These are phyloP conservation scores for Nakaseomyces sp. DNA, from an alignment of 1,139 yeast species.

Conservation along the genomic window DNA sequence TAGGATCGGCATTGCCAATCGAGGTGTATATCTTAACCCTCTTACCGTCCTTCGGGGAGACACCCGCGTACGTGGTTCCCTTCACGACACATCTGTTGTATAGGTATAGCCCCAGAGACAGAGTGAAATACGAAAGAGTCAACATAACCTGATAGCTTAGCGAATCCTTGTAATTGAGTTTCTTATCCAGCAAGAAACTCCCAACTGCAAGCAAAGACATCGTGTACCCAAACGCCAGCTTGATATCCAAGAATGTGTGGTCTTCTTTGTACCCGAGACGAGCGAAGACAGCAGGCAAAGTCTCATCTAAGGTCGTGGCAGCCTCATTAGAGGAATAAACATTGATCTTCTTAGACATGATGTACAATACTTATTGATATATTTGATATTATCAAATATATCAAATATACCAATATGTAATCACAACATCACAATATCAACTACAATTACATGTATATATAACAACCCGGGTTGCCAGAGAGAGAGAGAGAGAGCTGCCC, in stretches of 20 bases:
- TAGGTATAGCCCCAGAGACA: slow-evolving; percentile 42
- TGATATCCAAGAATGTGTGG: slow-evolving; percentile 48
- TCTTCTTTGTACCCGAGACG: slow-evolving; percentile 57
- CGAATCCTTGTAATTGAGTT: slow-evolving; percentile 39
- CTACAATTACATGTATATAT: too few relatives aligned
- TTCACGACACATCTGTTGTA: slow-evolving; percentile 46
- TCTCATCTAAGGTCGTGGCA: slow-evolving; percentile 25
- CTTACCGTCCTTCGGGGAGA: slow-evolving; percentile 17
- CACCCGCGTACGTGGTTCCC: slow-evolving; percentile 55
- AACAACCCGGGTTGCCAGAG: too few relatives aligned
- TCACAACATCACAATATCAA: too few relatives aligned
- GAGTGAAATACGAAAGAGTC: slow-evolving; percentile 41
- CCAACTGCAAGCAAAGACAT: slow-evolving; percentile 60
- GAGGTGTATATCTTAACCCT: slow-evolving; percentile 17
- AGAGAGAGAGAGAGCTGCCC: too few relatives aligned
- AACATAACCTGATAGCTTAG: slow-evolving; percentile 37
- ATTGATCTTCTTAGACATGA: slow-evolving; percentile 27
- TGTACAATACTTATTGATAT: too few relatives aligned
- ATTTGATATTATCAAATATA: too few relatives aligned
- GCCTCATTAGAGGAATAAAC: slow-evolving; percentile 29
- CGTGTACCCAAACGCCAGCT: slow-evolving; percentile 59
- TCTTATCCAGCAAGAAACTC: slow-evolving; percentile 61
- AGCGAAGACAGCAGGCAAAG: slow-evolving; percentile 35
- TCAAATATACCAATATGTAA: too few relatives aligned
- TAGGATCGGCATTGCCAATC: slow-evolving; percentile 18